These are phyloP conservation scores for Yarrowia galli DNA, from an alignment of 1,139 yeast species.

Conservation along the genomic window DNA sequence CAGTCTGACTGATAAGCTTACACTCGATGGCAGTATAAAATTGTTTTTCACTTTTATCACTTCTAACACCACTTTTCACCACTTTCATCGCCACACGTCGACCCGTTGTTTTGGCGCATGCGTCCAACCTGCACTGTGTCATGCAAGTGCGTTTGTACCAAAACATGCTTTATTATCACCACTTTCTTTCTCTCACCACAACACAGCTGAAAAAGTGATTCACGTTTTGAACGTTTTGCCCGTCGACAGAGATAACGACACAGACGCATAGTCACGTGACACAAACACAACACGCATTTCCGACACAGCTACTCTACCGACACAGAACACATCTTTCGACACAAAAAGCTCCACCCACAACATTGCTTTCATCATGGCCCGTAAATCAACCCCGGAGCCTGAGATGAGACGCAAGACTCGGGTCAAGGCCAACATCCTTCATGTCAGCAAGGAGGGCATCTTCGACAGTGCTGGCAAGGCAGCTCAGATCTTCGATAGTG, in stretches of 20 bases:
- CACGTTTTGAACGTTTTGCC: neutral
- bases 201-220: conserved; percentile 3
- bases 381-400: conserved; percentile 28
- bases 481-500: neutral
- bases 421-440: conserved; percentile 16
- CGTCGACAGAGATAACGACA: neutral
- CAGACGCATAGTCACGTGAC: neutral
- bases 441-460: conserved; percentile 17
- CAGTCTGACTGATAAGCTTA: no score
- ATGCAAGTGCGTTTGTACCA: conserved; percentile 49
- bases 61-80: neutral
- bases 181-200: neutral
- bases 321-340: neutral
- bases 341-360: neutral
- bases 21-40: no score
- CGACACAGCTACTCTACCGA: neutral
- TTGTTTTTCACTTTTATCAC: no score
- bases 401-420: conserved; percentile 16
- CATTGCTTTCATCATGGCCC: conserved; percentile 2
- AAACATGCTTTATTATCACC: conserved; percentile 40
- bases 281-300: neutral
- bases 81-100: neutral
- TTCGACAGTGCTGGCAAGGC: conserved; percentile 8
- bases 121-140: neutral
- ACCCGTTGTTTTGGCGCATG: conserved; percentile 34